Base-by-base conservation (phyloP, 495 filamentous ascomycete species). In the Evansstolkia leycettana region DNA sequence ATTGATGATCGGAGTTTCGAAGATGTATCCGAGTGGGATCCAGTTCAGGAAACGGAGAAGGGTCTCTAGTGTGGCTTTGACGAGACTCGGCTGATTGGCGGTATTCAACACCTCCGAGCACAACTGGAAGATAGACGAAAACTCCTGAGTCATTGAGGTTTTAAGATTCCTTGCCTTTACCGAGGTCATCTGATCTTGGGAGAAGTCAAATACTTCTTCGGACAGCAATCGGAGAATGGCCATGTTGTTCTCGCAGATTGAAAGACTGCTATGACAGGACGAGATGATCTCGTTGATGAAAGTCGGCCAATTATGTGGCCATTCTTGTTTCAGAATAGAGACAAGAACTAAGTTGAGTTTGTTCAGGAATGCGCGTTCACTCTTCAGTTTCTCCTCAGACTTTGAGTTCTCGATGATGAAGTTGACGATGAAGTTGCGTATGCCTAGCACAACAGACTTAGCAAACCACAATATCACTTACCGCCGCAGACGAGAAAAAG, bases 221-320 rank as follows among this genome's bases (percentile, higher is more conserved):
- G 90, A 96, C 25, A 99, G 71, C 43, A 99, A 65, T 31, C 92
- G 79, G 26, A 99, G 78, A 40, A 99, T 96, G 28, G 80, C 84
- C 92, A 99, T 99, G 63, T 99, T 99, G 65, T 99, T 99, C 64
- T 99, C 90, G 66, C 90, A 99, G 48, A 96, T 89, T 2, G 90
- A 87, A 19, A 96, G 70, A 57, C 83, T 94, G 37, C 82, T 84
- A 48, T 88, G 86, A 54, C 88, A 95, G 17, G 89, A 92, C 8
- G 84, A 80, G 46, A 96, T 86, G 53, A 99, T 96, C 70, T 99
- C 90, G 60, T 94, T 96, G 73, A 96, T 95, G 58, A 99, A 99
- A 6, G 85, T 94, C 7, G 92, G 90, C 90, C 90, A 99, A 65
- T 96, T 90, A 55, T 95, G 89, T n/a, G 90, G 90, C 90, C 90